These are phyloP conservation scores for Orbilia ellipsospora DNA, from an alignment of 2,329 filamentous ascomycete species.

Conservation along the genomic window DNA sequence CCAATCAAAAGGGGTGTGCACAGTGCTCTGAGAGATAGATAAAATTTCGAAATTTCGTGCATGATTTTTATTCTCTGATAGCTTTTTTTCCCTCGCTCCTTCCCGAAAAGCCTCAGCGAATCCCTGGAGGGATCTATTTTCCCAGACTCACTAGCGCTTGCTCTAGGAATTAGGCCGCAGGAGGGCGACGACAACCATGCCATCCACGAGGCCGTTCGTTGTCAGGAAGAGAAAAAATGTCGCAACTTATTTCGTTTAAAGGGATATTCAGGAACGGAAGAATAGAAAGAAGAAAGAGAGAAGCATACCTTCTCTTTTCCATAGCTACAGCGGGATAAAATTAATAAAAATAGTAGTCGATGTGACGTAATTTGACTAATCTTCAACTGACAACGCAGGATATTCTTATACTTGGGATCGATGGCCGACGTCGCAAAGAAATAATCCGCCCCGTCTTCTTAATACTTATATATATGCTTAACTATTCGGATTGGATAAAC, in stretches of 20 bases:
- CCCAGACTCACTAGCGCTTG: too few species aligned
- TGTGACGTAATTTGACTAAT: slow-evolving; percentile 8
- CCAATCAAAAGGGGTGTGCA: slow-evolving; percentile 44
- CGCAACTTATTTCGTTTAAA: slow-evolving; percentile 13
- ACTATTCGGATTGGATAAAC: too few species aligned
- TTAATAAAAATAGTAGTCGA: slow-evolving; percentile 1
- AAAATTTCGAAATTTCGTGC: too few species aligned
- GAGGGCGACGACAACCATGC: not conserved
- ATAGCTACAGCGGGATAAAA: not conserved
- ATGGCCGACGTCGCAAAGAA: too few species aligned
- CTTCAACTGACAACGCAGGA: not conserved
- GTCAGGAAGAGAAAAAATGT: slow-evolving; percentile 3
- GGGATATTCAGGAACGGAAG: slow-evolving; percentile 15
- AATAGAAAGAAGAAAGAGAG: not conserved
- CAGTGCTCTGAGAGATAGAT: too few species aligned
- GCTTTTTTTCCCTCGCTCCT: slow-evolving; percentile 39
- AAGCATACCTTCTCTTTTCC: not conserved
- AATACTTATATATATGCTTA: too few species aligned
- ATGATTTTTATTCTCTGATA: too few species aligned
- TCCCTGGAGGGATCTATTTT: slow-evolving; percentile 6
- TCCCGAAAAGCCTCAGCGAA: slow-evolving; percentile 42
- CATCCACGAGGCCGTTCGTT: not conserved
- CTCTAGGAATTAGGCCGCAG: not conserved
- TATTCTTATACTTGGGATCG: too few species aligned
- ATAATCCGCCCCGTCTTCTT: too few species aligned